These are phyloP conservation scores for Tuber aestivum DNA, from an alignment of 495 filamentous ascomycete species.

Conservation along the genomic window DNA sequence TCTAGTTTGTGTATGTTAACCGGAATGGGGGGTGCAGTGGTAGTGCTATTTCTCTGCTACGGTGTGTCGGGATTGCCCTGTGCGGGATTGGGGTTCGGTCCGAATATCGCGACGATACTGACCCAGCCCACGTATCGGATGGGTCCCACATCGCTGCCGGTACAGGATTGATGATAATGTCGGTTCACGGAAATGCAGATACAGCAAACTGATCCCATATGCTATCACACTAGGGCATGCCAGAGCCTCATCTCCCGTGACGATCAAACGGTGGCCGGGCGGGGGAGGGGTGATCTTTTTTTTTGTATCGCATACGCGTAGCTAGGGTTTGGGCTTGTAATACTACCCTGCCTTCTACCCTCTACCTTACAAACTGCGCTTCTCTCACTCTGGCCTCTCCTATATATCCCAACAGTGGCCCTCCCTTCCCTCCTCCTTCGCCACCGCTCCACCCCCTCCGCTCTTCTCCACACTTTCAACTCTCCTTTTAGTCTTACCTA, in stretches of 20 bases:
- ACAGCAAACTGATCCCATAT: neutral
- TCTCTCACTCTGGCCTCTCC: neutral
- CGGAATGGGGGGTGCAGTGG: neutral
- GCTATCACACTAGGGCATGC: neutral
- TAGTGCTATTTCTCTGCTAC: neutral
- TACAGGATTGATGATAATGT: neutral
- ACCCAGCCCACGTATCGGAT: neutral
- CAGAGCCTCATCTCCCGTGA: neutral
- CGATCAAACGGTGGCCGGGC: neutral
- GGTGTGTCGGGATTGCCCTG: neutral
- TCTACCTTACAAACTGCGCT: neutral
- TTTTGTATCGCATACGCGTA: neutral
- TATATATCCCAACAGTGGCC: neutral
- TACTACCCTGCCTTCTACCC: neutral
- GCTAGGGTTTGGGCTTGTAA: neutral
- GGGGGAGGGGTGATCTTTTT: neutral
- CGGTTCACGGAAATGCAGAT: neutral
- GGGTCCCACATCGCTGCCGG: neutral
- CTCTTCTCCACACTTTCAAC: neutral
- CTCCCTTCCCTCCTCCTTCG: neutral
- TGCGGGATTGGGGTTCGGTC: neutral
- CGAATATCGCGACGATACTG: neutral
- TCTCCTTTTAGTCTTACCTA: neutral
- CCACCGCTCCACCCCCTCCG: neutral
- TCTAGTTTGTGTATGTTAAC: neutral